These are phyloP conservation scores for Stachybotrys chartarum DNA, from an alignment of 2,329 filamentous ascomycete genomes.

Conservation along the genomic window DNA sequence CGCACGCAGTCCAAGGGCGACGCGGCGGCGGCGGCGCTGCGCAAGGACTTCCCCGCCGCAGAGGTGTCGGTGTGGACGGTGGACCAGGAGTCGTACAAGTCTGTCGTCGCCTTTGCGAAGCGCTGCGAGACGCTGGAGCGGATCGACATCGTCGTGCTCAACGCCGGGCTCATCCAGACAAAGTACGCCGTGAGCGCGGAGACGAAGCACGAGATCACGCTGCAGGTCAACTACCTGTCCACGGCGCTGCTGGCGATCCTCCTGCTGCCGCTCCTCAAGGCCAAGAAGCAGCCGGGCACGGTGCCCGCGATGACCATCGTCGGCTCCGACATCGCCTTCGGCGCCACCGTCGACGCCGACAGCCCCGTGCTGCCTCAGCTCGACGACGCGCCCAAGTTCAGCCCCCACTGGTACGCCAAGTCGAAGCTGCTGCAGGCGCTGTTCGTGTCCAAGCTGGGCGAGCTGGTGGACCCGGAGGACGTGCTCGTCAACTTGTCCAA, in stretches of 20 bases:
- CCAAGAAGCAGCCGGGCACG: slow-evolving; percentile 9
- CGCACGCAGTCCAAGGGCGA: slow-evolving; percentile 35
- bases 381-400: slow-evolving; percentile 19
- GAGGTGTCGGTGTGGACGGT: slow-evolving; percentile 40
- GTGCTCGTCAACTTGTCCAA: slow-evolving; percentile 39
- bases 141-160: slow-evolving; percentile 38
- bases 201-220: slow-evolving; percentile 26
- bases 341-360: slow-evolving; percentile 14
- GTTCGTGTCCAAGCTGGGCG: slow-evolving; percentile 26
- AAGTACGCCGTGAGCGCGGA: slow-evolving; percentile 16
- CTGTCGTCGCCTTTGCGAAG: slow-evolving; percentile 31
- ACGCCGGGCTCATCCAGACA: slow-evolving; percentile 29
- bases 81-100: slow-evolving; percentile 40
- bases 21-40: slow-evolving; percentile 18
- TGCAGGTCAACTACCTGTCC: slow-evolving; percentile 34
- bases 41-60: slow-evolving; percentile 15
- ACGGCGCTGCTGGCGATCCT: slow-evolving; percentile 24
- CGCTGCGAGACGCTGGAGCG: slow-evolving; percentile 25
- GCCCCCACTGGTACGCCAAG: slow-evolving; percentile 12
- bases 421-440: slow-evolving; percentile 25
- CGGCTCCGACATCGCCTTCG: slow-evolving; percentile 17
- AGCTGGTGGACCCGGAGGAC: slow-evolving; percentile 29
- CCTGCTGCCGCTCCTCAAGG: slow-evolving; percentile 24
- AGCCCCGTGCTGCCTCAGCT: slow-evolving; percentile 17
- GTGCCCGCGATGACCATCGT: slow-evolving; percentile 22